Percentiles rank a stretch among this genome's conserved stretches.
phyloP scores from a whole-genome alignment of 1,139 yeast genomes.

The Sugiyamaella xylanicola region DNA sequence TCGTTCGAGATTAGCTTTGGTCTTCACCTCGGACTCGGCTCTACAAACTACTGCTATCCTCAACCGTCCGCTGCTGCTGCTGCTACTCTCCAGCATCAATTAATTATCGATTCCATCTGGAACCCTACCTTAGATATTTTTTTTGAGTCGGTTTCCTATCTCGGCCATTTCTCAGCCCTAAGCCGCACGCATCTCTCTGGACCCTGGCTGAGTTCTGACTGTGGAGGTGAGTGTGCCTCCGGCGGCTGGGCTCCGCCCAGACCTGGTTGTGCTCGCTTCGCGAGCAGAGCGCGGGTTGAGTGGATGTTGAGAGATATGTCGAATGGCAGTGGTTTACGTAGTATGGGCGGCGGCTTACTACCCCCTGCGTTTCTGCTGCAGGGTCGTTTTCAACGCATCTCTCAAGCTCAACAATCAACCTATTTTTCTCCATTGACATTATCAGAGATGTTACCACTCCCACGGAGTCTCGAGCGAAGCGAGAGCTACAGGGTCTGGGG shows the following conservation, averaged over 20 bases:
- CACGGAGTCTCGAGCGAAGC: not conserved
- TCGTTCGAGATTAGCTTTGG: not conserved
- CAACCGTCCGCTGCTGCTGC: not conserved
- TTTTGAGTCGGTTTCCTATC: slow-evolving; percentile 17
- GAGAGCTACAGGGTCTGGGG: not conserved
- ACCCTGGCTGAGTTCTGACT: not conserved
- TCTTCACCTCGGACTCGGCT: not conserved
- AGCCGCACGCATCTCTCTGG: slow-evolving; percentile 2
- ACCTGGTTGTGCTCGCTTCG: not conserved
- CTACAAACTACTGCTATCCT: not conserved
- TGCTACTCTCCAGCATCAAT: not conserved
- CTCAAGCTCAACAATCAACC: too few relatives aligned
- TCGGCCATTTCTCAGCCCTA: slow-evolving; percentile 8
- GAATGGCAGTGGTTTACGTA: too few relatives aligned
- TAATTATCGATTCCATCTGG: not conserved
- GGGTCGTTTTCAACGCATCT: too few relatives aligned
- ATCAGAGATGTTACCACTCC: too few relatives aligned
- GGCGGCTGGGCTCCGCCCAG: slow-evolving; percentile 3
- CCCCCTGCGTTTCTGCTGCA: too few relatives aligned
- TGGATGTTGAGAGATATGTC: not conserved
- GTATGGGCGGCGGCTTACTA: too few relatives aligned
- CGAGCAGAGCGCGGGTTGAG: not conserved
- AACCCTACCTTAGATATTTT: slow-evolving; percentile 8
- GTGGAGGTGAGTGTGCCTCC: not conserved
- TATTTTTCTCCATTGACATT: too few relatives aligned